Conservation (phyloP, 768 basidiomycete genomes). For the Lyophyllum decastes region DNA sequence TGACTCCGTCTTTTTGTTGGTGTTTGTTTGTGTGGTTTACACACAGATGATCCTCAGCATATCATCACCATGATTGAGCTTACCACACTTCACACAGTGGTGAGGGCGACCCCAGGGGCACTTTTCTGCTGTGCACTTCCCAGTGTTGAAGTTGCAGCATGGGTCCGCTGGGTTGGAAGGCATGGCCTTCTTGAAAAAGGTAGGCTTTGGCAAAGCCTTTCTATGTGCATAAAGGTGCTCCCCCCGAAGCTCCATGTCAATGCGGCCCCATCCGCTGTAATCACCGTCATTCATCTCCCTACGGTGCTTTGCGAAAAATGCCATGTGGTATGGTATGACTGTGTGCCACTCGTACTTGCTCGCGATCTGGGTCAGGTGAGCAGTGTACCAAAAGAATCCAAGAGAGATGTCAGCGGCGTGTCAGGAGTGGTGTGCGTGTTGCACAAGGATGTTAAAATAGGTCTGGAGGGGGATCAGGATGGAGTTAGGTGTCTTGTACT, state of each 20-base stretch:
- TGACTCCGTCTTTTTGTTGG: no score
- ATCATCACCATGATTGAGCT: no score
- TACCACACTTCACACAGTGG: neutral
- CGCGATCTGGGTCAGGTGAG: neutral
- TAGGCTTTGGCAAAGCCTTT: neutral
- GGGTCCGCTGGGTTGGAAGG: neutral
- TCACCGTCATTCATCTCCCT: neutral
- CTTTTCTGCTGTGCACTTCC: neutral
- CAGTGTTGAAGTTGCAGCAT: neutral
- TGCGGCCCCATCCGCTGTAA: neutral
- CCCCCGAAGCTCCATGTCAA: neutral
- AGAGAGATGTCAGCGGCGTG: neutral
- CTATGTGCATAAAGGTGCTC: neutral
- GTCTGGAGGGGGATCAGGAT: neutral
- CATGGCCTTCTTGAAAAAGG: neutral
- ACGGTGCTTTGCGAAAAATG: neutral
- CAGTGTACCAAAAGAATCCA: neutral
- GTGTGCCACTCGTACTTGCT: neutral
- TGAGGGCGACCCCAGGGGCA: neutral
- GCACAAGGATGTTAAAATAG: neutral
- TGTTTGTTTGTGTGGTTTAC: no score
- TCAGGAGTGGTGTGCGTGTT: neutral
- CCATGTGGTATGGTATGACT: neutral
- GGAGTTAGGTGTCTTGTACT: slow-evolving; percentile 1
- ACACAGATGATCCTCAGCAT: no score